Conservation (phyloP, 2,329 filamentous ascomycete species). For the Colletotrichum neosansevieriae region DNA sequence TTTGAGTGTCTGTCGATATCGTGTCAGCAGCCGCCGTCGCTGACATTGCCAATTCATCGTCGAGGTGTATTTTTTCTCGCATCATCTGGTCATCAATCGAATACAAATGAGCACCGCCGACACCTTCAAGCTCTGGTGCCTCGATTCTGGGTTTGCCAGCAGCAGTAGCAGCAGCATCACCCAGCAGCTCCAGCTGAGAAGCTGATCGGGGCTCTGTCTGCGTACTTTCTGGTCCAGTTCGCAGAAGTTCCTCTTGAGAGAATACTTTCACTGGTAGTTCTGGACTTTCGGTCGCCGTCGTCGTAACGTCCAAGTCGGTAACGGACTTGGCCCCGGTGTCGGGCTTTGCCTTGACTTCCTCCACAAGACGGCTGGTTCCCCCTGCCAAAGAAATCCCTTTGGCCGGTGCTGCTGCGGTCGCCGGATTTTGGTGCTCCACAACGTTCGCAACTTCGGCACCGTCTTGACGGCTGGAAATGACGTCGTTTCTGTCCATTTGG, state of each 20-base stretch:
- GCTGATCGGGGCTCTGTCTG: not conserved
- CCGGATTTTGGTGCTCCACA: not conserved
- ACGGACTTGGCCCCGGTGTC: not conserved
- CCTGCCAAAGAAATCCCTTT: not conserved
- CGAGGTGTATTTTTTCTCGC: constrained; percentile 35
- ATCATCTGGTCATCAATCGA: constrained; percentile 40
- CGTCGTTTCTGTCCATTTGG: constrained; percentile 28
- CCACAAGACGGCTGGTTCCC: no score
- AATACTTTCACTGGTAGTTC: not conserved
- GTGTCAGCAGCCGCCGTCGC: not conserved
- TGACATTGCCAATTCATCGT: constrained; percentile 27
- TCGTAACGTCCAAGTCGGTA: not conserved
- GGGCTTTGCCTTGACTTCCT: not conserved
- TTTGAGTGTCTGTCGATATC: constrained; percentile 29
- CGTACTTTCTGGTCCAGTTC: not conserved
- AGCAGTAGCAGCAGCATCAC: not conserved
- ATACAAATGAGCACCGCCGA: constrained; percentile 43
- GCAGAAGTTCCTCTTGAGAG: not conserved
- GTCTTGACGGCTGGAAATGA: not conserved
- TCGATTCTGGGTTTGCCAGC: constrained; percentile 35
- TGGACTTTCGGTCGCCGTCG: not conserved
- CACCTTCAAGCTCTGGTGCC: constrained; percentile 43
- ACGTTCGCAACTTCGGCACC: constrained; percentile 2
- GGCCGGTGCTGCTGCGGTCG: not conserved
- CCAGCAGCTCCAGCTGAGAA: not conserved